Evolutionary conservation across 2,329 filamentous ascomycete species (phyloP), one percentile per base, ranked within the genome.

Genomic region (Talaromyces funiculosus): DNA sequence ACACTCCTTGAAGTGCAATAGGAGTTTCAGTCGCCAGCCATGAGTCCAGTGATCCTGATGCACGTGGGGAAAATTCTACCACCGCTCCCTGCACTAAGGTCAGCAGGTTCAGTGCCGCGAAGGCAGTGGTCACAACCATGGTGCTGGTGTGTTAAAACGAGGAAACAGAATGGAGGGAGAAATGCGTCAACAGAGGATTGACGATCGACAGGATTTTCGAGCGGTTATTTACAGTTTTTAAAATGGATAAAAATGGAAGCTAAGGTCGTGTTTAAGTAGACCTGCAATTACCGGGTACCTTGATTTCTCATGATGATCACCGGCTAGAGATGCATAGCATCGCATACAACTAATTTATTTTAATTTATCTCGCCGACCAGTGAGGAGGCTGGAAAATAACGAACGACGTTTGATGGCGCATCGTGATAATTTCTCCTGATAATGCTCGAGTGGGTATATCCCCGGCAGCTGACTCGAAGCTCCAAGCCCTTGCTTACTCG

Each of bases 1-100:
- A 69, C 14, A 81, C 75, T 22, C 81, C 80, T 63, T 84, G 77
- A n/a, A 84, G 73, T 8, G 84, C 79, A 63, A 82, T 73, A 0
- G 73, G 69, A 42, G 75, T 77, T 67, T 85, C 78, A 3, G 68
- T 66, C 2, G 74, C 66, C 56, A 85, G 71, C 64, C 76, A 81
- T 10, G 65, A 67, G 26, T 69, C 67, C 22, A 72, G 60, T n/a
- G 61, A 64, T 29, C 57, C 62, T 18, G 57, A 59, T 22, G 63
- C 65, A 43, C 57, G 49, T n/a, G 64, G 59, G 26, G 49, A 40
- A 54, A 58, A 47, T 6, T 51, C 54, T 18, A 47, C 49, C 9
- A 20, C 49, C 7, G 47, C 20, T 37, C 45, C 54, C 29, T 61
- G 55, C 22, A 38, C 47, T 18, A 53, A 31, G 38, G 43, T 42